phyloP scores from a whole-genome alignment of 1,284 basidiomycete genomes.

The Cystobasidiaceae sp. region DNA sequence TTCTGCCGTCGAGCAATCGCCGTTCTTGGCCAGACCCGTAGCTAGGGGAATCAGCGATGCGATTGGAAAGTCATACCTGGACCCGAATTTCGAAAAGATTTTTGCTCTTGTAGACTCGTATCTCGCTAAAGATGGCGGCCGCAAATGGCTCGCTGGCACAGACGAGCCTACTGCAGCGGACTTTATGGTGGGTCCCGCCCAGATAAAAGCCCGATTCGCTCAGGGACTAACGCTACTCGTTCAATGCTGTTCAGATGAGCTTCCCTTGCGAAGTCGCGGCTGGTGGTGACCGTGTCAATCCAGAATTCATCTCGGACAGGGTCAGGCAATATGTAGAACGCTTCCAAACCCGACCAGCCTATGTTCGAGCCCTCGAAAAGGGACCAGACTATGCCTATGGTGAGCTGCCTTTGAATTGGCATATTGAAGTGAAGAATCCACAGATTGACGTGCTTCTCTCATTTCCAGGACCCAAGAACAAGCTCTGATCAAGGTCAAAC shows the following conservation, averaged over 20 bases:
- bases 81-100: conserved; percentile 15
- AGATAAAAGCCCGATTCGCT: too few relatives aligned
- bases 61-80: conserved; percentile 1
- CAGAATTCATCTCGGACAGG: conserved; percentile 22
- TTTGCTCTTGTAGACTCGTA: conserved; percentile 14
- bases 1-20: conserved; percentile 9
- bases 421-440: too few relatives aligned
- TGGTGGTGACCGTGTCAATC: neutral
- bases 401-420: too few relatives aligned
- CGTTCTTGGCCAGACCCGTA: conserved; percentile 25
- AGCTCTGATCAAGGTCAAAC: too few relatives aligned
- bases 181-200: conserved; percentile 22
- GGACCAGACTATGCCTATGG: conserved; percentile 32
- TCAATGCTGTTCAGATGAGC: conserved; percentile 14
- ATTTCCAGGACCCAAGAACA: conserved; percentile 13
- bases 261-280: conserved; percentile 21
- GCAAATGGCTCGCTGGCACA: conserved; percentile 34
- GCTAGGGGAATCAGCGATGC: neutral
- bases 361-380: conserved; percentile 32
- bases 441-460: neutral
- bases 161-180: conserved; percentile 30
- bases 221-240: too few relatives aligned
- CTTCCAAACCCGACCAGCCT: conserved; percentile 33
- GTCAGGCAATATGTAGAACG: conserved; percentile 33
- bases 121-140: conserved; percentile 28